These are phyloP conservation scores for Theobroma grandiflorum DNA, from an alignment of 441 rosid genomes.

Conservation along the genomic window DNA sequence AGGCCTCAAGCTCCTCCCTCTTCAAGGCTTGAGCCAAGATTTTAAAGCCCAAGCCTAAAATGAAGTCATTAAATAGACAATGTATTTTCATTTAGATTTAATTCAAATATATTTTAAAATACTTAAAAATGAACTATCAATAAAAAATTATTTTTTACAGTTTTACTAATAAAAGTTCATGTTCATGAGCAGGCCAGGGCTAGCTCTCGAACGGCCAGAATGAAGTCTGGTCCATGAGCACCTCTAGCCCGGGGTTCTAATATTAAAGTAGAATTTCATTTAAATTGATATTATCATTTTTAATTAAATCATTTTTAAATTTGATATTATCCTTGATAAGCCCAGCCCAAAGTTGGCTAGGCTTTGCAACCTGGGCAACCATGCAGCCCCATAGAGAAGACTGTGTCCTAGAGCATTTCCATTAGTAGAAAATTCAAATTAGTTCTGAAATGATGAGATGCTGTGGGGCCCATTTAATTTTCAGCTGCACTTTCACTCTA, in stretches of 20 bases:
- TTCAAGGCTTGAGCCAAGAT: not conserved
- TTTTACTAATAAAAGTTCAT: constrained; percentile 4
- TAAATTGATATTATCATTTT: not conserved
- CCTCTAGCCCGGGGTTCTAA: not conserved
- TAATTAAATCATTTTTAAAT: no score
- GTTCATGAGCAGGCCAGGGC: not conserved
- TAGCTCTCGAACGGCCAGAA: not conserved
- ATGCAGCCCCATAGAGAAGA: not conserved
- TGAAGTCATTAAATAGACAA: not conserved
- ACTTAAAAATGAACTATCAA: not conserved
- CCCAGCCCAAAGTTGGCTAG: not conserved
- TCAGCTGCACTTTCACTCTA: not conserved
- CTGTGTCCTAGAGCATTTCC: not conserved
- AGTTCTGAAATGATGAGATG: not conserved
- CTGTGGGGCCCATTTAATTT: not conserved
- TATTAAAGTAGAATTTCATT: not conserved
- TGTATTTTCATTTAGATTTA: constrained; percentile 8
- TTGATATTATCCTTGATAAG: not conserved
- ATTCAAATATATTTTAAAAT: not conserved
- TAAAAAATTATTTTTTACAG: not conserved
- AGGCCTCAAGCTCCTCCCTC: not conserved
- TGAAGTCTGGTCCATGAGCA: constrained; percentile 2
- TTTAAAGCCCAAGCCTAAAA: not conserved
- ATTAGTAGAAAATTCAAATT: not conserved
- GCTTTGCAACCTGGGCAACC: not conserved